Base-by-base conservation (phyloP, 164 flowering plant genomes). In the Aristolochia californica region DNA sequence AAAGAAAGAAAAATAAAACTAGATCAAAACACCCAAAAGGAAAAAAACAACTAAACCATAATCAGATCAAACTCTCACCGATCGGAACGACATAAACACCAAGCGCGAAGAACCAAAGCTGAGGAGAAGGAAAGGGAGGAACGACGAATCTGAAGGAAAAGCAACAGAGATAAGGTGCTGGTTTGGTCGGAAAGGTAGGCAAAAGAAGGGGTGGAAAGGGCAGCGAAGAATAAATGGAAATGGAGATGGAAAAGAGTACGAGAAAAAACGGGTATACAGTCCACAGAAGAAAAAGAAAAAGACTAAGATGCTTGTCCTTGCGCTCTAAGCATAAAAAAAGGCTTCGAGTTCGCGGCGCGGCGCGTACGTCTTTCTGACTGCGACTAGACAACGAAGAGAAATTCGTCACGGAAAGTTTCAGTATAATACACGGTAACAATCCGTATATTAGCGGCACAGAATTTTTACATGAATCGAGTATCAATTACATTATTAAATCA, bases 11-110 rank as follows among this genome's bases (percentile, higher is more conserved):
- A 56, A 30, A 40, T 26, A n/a, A 34, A 17, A 0, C 4, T 45
- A 2, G 40, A 34, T 9, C 30, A 28, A 34, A 34, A 34, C 7
- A 34, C 7, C 0, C 4, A 16, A 50, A 47, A 13, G 25, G 10
- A 13, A 22, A 13, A 22, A 50, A 11, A 22, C n/a, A 13, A 22
- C 14, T 5, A n/a, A 40, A 12, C 23, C 11, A 14, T 23, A 40
- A 45, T 8, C 40, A 53, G 53, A 38, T 48, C 18, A 56, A 47
- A 60, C 26, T 18, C 22, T 14, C 58, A 70, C 77, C 70, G 58
- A 57, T 55, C 73, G 68, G 73, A 70, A 66, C 24, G 77, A 69
- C 77, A 73, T 73, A 48, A 58, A 56, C 49, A 66, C 47, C 21
- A 28, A 60, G 14, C 56, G n/a, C 26, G 43, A 53, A 43, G 20